phyloP scores from a whole-genome alignment of 805 yeast genomes.

The Debaryomyces maramus region DNA sequence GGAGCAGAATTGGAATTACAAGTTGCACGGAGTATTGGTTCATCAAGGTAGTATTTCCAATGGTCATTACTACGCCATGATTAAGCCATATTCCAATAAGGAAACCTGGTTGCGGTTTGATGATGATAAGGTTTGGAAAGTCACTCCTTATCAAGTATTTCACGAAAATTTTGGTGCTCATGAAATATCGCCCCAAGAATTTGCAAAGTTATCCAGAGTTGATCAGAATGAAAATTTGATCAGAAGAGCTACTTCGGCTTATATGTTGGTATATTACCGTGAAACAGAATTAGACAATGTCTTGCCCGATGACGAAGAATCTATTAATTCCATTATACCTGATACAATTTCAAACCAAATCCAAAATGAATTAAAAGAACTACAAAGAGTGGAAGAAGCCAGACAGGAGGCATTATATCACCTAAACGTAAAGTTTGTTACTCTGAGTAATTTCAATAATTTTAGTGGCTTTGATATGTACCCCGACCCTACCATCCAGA shows the following conservation, averaged over 20 bases:
- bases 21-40: conserved; percentile 89
- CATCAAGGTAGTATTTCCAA: conserved; percentile 95
- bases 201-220: conserved; percentile 52
- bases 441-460: conserved; percentile 52
- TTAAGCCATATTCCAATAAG: conserved; percentile 70
- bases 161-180: conserved; percentile 91
- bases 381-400: conserved; percentile 55
- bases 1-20: conserved; percentile 70
- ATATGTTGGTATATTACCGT: conserved; percentile 92
- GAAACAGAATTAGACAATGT: conserved; percentile 57
- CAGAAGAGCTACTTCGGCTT: conserved; percentile 89
- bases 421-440: conserved; percentile 54
- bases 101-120: conserved; percentile 86
- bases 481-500: conserved; percentile 52
- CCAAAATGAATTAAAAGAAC: conserved; percentile 59
- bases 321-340: conserved; percentile 48
- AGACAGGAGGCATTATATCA: conserved; percentile 58
- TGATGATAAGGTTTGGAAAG: conserved; percentile 91
- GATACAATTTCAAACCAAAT: conserved; percentile 65
- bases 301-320: conserved; percentile 57
- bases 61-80: conserved; percentile 95
- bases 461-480: conserved; percentile 77
- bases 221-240: conserved; percentile 63
- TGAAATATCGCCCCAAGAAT: conserved; percentile 47
- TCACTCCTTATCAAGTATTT: conserved; percentile 79